Percentiles rank a stretch among this genome's conserved stretches.
Conservation (phyloP, 202 grass and related monocot species). For the Schoenoplectus tabernaemontani region DNA sequence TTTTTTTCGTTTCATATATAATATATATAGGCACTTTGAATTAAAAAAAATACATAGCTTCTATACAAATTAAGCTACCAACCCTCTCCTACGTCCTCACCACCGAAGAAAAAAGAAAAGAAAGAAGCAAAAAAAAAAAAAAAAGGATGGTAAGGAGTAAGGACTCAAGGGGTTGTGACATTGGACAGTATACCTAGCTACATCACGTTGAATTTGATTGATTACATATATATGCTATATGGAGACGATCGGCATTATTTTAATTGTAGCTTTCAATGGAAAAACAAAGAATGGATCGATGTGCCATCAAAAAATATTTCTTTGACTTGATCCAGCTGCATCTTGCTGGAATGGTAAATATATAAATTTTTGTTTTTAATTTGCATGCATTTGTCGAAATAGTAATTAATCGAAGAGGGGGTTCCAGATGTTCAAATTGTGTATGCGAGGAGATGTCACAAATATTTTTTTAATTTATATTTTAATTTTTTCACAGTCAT, state of each 20-base stretch:
- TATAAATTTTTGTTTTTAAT: not conserved
- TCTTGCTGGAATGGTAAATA: not conserved
- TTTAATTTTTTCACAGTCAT: no score
- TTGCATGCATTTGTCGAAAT: not conserved
- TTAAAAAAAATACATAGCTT: no score
- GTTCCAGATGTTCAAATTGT: no score
- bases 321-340: not conserved
- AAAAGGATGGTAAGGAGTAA: no score
- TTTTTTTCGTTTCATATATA: not conserved
- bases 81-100: not conserved
- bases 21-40: not conserved
- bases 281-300: not conserved
- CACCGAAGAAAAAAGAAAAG: not conserved
- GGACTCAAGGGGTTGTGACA: not conserved
- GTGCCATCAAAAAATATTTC: not conserved
- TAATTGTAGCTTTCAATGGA: not conserved
- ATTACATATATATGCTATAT: not conserved
- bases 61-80: not conserved
- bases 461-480: no score
- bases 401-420: not conserved
- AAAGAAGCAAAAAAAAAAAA: not conserved
- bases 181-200: not conserved
- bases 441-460: no score
- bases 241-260: not conserved
- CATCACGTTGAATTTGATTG: not conserved